Percentiles rank a stretch among this genome's conserved stretches.
Evolutionary conservation across 768 basidiomycete genomes (phyloP).

Genomic region (Atractiella rhizophila): DNA sequence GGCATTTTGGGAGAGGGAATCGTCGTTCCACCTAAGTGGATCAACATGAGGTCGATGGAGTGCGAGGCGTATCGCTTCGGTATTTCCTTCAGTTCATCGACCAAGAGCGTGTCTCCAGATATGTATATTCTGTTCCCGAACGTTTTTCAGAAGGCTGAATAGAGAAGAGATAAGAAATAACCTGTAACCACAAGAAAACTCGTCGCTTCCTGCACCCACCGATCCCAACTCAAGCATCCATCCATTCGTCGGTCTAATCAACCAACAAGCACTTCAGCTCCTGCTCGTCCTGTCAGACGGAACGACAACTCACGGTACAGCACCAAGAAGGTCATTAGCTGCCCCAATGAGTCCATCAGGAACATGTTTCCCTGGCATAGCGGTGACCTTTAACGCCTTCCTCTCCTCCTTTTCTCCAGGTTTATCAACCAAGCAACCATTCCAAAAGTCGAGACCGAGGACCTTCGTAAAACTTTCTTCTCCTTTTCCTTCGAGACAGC

Average conservation of each 20-base stretch:
- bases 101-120: conserved; percentile 21
- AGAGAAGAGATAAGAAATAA: no score
- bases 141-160: no score
- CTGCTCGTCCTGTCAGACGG: no score
- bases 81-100: conserved; percentile 21
- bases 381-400: conserved; percentile 12
- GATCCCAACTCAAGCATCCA: conserved; percentile 17
- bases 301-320: no score
- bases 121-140: conserved; percentile 10
- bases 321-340: conserved; percentile 16
- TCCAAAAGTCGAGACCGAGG: conserved; percentile 14
- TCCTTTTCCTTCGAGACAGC: conserved; percentile 10
- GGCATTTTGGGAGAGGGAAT: no score
- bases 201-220: conserved; percentile 1
- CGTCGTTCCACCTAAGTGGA: conserved; percentile 22
- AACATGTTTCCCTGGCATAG: conserved; percentile 21
- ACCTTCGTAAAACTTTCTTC: conserved; percentile 7
- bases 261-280: no score
- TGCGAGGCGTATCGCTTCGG: conserved; percentile 19
- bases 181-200: conserved; percentile 1
- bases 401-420: not conserved
- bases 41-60: conserved; percentile 20
- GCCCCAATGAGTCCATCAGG: conserved; percentile 15
- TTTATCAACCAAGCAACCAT: conserved; percentile 10
- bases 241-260: conserved; percentile 20